These are phyloP conservation scores for Mucor sp. DNA, from an alignment of 371 early-diverging fungal genomes.

Conservation along the genomic window DNA sequence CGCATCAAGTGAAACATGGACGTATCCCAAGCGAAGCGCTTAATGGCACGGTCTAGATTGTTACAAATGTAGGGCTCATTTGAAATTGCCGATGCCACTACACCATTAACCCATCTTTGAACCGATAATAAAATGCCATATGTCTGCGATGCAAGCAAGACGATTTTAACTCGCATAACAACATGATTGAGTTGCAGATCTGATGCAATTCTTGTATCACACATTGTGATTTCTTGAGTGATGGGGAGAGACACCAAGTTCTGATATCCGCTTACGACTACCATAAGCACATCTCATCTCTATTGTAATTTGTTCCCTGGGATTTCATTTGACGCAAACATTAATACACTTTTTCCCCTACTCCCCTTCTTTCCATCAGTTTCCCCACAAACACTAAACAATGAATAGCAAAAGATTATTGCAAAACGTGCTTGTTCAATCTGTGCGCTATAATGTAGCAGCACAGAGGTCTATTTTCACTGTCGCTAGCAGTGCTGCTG, in stretches of 20 bases:
- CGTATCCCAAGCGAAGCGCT: too few relatives aligned
- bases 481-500: not conserved
- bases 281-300: not conserved
- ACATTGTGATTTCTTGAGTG: not conserved
- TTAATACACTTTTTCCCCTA: not conserved
- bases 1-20: not conserved
- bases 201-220: not conserved
- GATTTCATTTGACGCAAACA: not conserved
- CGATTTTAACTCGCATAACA: not conserved
- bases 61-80: not conserved
- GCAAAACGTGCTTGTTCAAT: slow-evolving; percentile 1
- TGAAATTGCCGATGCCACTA: not conserved
- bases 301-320: not conserved
- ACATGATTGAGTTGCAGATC: not conserved
- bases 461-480: not conserved
- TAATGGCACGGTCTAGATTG: not conserved
- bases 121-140: not conserved
- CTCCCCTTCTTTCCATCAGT: not conserved
- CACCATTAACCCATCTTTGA: not conserved
- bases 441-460: not conserved
- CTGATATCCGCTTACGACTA: too few relatives aligned
- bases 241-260: not conserved
- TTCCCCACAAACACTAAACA: not conserved
- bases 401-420: slow-evolving; percentile 10
- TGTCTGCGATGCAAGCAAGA: not conserved